Percentiles rank a stretch among this genome's conserved stretches.
phyloP scores from a whole-genome alignment of 2,329 filamentous ascomycete genomes.

The Onygenales sp. region DNA sequence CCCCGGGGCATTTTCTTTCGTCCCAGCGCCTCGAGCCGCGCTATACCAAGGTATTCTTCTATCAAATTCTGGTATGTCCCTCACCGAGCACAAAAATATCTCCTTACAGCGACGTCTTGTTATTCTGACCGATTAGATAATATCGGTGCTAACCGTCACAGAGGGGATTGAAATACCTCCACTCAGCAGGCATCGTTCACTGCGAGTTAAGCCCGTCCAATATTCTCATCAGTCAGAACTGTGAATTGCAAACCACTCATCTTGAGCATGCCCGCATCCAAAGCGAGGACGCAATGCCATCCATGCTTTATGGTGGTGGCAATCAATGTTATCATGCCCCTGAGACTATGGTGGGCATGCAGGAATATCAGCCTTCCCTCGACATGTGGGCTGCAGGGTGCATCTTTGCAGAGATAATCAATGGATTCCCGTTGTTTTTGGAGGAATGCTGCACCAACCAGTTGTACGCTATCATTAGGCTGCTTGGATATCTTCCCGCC shows the following conservation, averaged over 20 bases:
- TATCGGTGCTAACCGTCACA: neutral
- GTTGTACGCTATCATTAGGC: neutral
- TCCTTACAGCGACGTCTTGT: neutral
- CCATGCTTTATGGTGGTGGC: neutral
- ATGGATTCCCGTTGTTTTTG: neutral
- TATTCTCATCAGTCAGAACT: neutral
- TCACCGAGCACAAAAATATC: too few species aligned
- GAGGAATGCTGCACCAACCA: neutral
- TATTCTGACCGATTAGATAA: neutral
- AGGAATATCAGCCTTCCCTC: neutral
- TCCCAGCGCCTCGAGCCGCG: neutral
- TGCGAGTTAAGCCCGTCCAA: neutral
- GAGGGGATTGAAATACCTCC: neutral
- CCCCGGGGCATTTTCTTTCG: neutral
- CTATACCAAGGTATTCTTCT: neutral
- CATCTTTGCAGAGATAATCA: neutral
- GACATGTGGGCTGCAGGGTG: neutral
- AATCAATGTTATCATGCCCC: neutral
- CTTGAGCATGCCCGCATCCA: neutral
- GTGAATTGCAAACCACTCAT: neutral
- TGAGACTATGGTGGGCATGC: neutral
- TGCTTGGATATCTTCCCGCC: neutral
- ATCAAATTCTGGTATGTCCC: neutral
- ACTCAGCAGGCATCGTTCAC: neutral
- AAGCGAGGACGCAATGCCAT: neutral